These are phyloP conservation scores for Claviceps sp. DNA, from an alignment of 2,329 filamentous ascomycete species.

Conservation along the genomic window DNA sequence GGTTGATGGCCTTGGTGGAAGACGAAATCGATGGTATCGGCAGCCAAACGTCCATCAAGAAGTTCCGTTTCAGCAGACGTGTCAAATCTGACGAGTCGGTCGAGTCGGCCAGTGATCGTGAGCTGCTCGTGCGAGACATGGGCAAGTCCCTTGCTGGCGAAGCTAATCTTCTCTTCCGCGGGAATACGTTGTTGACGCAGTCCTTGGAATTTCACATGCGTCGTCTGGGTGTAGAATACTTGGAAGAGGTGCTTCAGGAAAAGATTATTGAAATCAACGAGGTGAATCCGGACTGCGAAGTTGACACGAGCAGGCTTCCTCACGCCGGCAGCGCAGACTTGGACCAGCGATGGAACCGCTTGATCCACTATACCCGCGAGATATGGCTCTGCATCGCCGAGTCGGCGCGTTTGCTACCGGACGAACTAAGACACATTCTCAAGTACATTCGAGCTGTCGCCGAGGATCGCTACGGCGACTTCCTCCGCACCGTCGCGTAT, in stretches of 20 bases:
- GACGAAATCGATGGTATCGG: constrained; percentile 93
- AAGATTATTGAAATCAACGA: constrained; percentile 84
- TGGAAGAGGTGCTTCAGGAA: constrained; percentile 75
- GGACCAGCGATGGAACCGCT: constrained; percentile 66
- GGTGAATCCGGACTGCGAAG: constrained; percentile 82
- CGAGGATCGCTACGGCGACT: constrained; percentile 89
- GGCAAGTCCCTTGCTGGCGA: constrained; percentile 70
- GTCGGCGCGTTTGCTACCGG: constrained; percentile 62
- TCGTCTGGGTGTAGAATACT: constrained; percentile 78
- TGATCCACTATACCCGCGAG: constrained; percentile 65
- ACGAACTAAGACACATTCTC: constrained; percentile 73
- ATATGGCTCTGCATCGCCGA: constrained; percentile 73
- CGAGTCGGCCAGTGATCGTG: constrained; percentile 49
- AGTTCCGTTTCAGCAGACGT: constrained; percentile 58
- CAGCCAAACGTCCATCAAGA: constrained; percentile 63
- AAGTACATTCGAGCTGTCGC: constrained; percentile 86
- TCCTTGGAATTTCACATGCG: constrained; percentile 94
- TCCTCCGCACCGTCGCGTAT: constrained; percentile 76
- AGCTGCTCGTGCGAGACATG: constrained; percentile 62
- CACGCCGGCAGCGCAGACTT: constrained; percentile 50
- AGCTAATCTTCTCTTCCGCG: constrained; percentile 87
- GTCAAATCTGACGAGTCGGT: constrained; percentile 58
- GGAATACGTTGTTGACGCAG: constrained; percentile 88
- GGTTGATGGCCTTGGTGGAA: constrained; percentile 86
- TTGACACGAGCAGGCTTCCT: constrained; percentile 69